Conservation (phyloP, 169 alveolate species). For the Plasmodium adleri region DNA sequence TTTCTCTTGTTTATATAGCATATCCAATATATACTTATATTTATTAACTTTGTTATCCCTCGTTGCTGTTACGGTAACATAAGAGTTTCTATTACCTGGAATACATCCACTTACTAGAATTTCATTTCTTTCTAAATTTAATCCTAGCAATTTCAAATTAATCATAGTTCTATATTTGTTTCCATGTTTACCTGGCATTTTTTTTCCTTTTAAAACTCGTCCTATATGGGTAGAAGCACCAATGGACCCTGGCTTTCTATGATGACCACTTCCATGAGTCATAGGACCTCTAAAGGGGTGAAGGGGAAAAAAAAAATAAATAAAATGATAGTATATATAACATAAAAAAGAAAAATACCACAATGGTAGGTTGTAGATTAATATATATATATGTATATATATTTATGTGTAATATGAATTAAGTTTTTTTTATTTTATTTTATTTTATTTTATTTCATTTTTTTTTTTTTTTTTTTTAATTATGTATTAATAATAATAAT, state of each 20-base stretch:
- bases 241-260: conserved; percentile 94
- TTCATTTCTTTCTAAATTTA: conserved; percentile 92
- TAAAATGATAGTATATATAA: background rate
- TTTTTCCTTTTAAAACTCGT: conserved; percentile 93
- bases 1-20: conserved; percentile 75
- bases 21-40: conserved; percentile 71
- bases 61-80: conserved; percentile 88
- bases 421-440: no score
- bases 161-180: conserved; percentile 87
- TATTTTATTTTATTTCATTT: no score
- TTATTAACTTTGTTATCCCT: conserved; percentile 48
- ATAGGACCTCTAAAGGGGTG: conserved; percentile 88
- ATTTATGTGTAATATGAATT: no score
- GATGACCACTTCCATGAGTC: conserved; percentile 95
- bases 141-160: conserved; percentile 89
- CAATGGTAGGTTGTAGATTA: background rate
- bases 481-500: no score
- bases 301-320: background rate
- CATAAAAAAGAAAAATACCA: background rate
- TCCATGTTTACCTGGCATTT: conserved; percentile 96
- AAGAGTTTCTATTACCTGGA: conserved; percentile 93
- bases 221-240: conserved; percentile 96
- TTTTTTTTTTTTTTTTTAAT: no score
- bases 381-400: no score
- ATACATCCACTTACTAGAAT: conserved; percentile 93